Base-by-base conservation (phyloP, 208 protist species). In the Acanthamoeba polyphaga region DNA sequence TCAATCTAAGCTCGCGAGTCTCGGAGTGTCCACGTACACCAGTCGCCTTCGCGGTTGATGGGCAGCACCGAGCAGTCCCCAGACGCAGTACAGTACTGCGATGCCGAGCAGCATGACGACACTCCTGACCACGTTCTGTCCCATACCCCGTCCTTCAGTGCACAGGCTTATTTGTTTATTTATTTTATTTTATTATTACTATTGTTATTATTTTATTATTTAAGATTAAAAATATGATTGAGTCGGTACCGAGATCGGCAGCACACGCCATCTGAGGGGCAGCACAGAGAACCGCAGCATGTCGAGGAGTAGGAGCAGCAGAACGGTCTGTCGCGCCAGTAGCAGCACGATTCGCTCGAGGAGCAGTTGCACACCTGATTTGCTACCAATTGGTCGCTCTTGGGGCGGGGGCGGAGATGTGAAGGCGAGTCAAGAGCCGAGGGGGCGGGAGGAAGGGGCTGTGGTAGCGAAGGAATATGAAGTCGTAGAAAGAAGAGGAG, bases 271-370 rank as follows among this genome's bases (percentile, higher is more conserved):
- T 32, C 87, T 15, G 22, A 6, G 62, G 87, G 55, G 49, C 87
- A 92, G 34, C 87, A 92, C 34, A 34, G 19, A 17, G 32, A 78
- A 51, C 87, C 87, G n/a, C 87, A 92, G 87, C 87, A 92, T 13
- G 38, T 76, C 6, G 62, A 55, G 9, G 62, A 76, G 9, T 2
- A 9, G 5, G 6, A 12, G 38, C 87, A 92, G 64, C 87, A 92
- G 64, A 92, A 92, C 19, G 87, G 87, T 17, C 8, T 7, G 38
- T 92, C 64, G 87, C 64, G 29, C 38, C 43, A 74, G 38, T 92
- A 92, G 87, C 87, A 92, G 64, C 87, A 92, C 19, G 43, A 43
- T 62, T 92, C 38, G 9, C n/a, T 22, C 29, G 38, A 27, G 3
- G 58, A 58, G 49, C 87, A 92, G 64, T 92, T 76, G 24, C 87